Base-by-base conservation (phyloP, 2,329 filamentous ascomycete genomes). In the Aspergillus piperis region DNA sequence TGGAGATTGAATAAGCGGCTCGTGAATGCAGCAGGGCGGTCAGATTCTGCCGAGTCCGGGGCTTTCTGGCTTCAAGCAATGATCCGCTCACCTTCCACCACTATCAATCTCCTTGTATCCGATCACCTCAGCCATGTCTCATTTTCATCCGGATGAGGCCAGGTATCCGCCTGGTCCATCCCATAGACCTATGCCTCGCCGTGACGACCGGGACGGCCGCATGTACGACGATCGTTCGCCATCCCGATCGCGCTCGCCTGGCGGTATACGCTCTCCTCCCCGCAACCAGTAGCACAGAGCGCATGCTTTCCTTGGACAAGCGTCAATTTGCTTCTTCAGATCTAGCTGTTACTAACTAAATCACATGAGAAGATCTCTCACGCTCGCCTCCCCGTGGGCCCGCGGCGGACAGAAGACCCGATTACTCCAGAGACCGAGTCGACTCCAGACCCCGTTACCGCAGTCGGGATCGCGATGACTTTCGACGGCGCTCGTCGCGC, bases 181-280 rank as follows among this genome's bases (percentile, higher is more conserved):
- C 3, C 54, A 67, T n/a, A 61, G 73, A 53, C 67, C 66, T 0
- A 70, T 70, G 47, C 68, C 69, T 53, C 66, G 68, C 53, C 68
- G 67, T 56, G 71, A 75, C 52, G 74, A 79, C 58, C 70, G 73
- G 56, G 77, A 80, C 54, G 77, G 75, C 52, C 71, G 73, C 54
- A 80, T 81, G 74, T 81, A 81, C 65, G 79, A 81, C 65, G 80
- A 82, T 62, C 73, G 70, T 57, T 73, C 75, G 39, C 71, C 66
- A 58, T 76, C 77, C 38, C 71, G 71, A 67, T 80, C 78, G 59
- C 75, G 73, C 58, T 77, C 77, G 59, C 78, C 77, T 71, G 75
- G 75, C 69, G 75, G 74, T 77, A 77, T 73, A 74, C 73, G 73
- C 74, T 70, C 69, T 74, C 76, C 75, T 75, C 79, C 75, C 75